These are phyloP conservation scores for Pharus latifolius DNA, from an alignment of 176 grass and related monocot genomes.

Conservation along the genomic window DNA sequence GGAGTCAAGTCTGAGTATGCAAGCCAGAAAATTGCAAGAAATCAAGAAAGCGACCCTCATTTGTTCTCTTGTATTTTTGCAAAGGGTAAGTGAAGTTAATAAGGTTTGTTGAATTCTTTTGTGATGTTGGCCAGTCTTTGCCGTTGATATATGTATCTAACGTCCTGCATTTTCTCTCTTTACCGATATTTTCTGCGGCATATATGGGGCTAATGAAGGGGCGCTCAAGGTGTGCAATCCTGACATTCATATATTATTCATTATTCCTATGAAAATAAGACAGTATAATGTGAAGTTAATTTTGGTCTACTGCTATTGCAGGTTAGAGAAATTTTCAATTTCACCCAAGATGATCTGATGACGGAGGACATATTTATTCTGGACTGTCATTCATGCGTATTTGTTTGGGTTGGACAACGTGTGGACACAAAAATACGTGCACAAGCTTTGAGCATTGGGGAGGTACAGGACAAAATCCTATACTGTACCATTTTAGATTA, in stretches of 20 bases:
- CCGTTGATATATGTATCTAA: conserved; percentile 13
- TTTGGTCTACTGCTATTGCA: conserved; percentile 30
- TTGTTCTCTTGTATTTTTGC: conserved; percentile 83
- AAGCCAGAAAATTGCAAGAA: conserved; percentile 72
- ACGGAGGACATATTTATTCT: conserved; percentile 93
- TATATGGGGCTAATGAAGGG: conserved; percentile 48
- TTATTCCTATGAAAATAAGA: background rate
- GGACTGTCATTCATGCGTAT: conserved; percentile 75
- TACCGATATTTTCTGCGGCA: conserved; percentile 15
- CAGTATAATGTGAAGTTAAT: conserved; percentile 9
- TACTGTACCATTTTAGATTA: too few relatives aligned
- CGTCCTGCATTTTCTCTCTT: conserved; percentile 23
- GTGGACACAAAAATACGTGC: conserved; percentile 61
- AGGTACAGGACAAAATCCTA: conserved; percentile 33
- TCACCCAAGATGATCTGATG: conserved; percentile 97
- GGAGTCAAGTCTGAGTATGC: conserved; percentile 87
- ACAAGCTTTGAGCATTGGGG: conserved; percentile 85
- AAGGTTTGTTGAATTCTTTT: background rate
- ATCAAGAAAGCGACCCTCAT: conserved; percentile 81
- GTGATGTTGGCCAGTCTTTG: background rate
- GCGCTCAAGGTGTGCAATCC: conserved; percentile 66
- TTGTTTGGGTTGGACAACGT: conserved; percentile 80
- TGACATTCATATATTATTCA: conserved; percentile 12
- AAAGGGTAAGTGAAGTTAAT: conserved; percentile 48
- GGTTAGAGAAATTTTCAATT: conserved; percentile 98